Evolutionary conservation across 2,329 filamentous ascomycete species (phyloP).

Genomic region (Drechslera avenae): DNA sequence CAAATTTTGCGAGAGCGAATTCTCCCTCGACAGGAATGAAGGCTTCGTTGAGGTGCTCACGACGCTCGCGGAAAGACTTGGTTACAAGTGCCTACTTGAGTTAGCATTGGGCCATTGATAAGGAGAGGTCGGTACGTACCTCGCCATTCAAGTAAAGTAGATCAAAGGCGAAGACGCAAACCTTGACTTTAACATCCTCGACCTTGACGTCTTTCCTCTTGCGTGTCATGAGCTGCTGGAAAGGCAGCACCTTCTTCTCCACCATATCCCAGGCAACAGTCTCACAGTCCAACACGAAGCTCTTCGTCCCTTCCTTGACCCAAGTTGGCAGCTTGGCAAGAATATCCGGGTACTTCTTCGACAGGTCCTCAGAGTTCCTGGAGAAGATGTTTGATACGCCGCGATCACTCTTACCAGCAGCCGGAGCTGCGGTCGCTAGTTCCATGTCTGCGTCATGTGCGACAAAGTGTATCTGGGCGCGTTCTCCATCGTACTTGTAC

Average conservation of each 20-base stretch:
- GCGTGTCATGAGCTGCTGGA: slow-evolving; percentile 97
- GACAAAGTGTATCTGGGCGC: slow-evolving; percentile 98
- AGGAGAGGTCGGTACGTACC: slow-evolving; percentile 46
- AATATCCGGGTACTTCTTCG: slow-evolving; percentile 97
- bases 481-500: slow-evolving; percentile 98
- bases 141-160: slow-evolving; percentile 91
- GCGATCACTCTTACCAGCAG: slow-evolving; percentile 68
- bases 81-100: slow-evolving; percentile 71
- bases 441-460: slow-evolving; percentile 76
- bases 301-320: slow-evolving; percentile 88
- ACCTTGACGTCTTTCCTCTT: slow-evolving; percentile 97
- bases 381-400: slow-evolving; percentile 95
- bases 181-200: slow-evolving; percentile 94
- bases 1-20: slow-evolving; percentile 85
- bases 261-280: slow-evolving; percentile 95
- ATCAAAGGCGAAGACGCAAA: slow-evolving; percentile 97
- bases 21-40: slow-evolving; percentile 85
- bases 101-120: slow-evolving; percentile 23
- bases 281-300: slow-evolving; percentile 98
- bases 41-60: slow-evolving; percentile 72
- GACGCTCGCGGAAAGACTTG: slow-evolving; percentile 81
- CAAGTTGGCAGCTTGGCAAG: slow-evolving; percentile 84
- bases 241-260: slow-evolving; percentile 94
- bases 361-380: slow-evolving; percentile 93
- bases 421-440: slow-evolving; percentile 63